phyloP scores from a whole-genome alignment of 2,329 filamentous ascomycete species.

The Paraphaeosphaeria sporulosa region DNA sequence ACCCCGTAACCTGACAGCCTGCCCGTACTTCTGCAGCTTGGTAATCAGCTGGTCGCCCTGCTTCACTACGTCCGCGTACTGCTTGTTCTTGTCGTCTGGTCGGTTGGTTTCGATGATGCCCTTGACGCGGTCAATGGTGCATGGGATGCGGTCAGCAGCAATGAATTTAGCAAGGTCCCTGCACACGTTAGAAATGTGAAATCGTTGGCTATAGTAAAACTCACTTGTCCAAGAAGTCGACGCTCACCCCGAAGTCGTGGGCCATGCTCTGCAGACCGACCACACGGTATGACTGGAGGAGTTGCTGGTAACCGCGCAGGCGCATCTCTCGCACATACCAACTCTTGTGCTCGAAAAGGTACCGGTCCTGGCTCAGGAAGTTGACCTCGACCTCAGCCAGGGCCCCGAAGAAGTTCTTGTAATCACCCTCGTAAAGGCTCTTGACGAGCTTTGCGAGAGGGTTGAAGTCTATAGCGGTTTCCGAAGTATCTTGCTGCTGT shows the following conservation, averaged over 20 bases:
- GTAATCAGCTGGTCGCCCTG: constrained; percentile 98
- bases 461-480: constrained; percentile 86
- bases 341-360: constrained; percentile 91
- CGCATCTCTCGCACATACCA: constrained; percentile 99
- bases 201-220: constrained; percentile 43
- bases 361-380: constrained; percentile 93
- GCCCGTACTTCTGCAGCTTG: constrained; percentile 98
- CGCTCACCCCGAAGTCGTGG: constrained; percentile 92
- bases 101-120: constrained; percentile 98
- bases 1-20: constrained; percentile 90
- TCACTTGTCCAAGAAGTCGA: constrained; percentile 94
- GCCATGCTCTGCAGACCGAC: constrained; percentile 98
- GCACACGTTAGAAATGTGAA: constrained; percentile 20
- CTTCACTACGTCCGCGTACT: constrained; percentile 97
- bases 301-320: constrained; percentile 92
- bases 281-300: constrained; percentile 95
- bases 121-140: constrained; percentile 96
- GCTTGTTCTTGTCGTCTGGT: constrained; percentile 99
- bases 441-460: constrained; percentile 86
- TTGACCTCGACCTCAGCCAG: constrained; percentile 89
- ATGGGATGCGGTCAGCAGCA: constrained; percentile 89
- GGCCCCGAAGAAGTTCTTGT: constrained; percentile 91
- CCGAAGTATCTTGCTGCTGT: constrained; percentile 74
- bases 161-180: constrained; percentile 98
- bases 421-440: constrained; percentile 92